These are phyloP conservation scores for Citropsis articulata DNA, from an alignment of 345 rosid species.

Conservation along the genomic window DNA sequence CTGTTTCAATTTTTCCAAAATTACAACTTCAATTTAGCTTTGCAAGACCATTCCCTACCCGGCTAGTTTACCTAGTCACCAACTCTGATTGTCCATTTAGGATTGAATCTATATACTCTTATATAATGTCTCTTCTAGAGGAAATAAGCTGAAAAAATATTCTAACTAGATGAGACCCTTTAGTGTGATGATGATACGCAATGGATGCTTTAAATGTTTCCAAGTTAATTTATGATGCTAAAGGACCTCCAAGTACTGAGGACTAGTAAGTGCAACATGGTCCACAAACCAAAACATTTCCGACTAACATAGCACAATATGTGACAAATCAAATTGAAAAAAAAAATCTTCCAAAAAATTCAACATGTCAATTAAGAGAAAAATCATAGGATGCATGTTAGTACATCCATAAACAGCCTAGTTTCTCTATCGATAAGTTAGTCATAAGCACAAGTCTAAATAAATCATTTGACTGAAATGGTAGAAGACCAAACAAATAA, in stretches of 20 bases:
- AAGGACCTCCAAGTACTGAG: background rate
- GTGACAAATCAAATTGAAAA: background rate
- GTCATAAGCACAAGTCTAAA: too few relatives aligned
- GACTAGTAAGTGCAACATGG: background rate
- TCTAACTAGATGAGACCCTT: background rate
- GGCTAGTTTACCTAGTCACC: background rate
- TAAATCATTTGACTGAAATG: too few relatives aligned
- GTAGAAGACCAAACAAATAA: too few relatives aligned
- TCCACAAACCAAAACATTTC: background rate
- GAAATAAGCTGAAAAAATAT: background rate
- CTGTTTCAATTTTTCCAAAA: background rate
- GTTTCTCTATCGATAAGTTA: background rate
- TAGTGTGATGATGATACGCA: background rate
- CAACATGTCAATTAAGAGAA: background rate
- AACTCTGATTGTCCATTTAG: background rate
- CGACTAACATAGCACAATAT: background rate
- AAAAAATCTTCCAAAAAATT: background rate
- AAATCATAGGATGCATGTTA: background rate
- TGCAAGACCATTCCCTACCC: background rate
- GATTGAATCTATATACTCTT: background rate
- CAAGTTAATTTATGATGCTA: background rate
- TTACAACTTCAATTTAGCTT: background rate
- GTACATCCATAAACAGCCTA: background rate
- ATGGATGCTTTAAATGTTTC: background rate
- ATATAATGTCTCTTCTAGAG: background rate